phyloP scores from a whole-genome alignment of 805 yeast genomes.

The Candida nemodendra region DNA sequence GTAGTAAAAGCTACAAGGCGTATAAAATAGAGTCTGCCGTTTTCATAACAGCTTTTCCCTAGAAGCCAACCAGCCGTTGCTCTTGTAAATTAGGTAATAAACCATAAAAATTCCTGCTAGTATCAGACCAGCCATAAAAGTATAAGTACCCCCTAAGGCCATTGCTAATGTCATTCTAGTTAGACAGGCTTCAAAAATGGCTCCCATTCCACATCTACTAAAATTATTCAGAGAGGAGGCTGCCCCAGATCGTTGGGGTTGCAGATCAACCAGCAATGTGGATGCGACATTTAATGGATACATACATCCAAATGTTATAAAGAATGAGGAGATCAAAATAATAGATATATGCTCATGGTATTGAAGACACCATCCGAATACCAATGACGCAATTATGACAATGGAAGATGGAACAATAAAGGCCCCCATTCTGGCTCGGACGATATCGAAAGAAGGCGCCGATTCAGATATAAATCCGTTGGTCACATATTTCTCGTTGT shows the following conservation, averaged over 20 bases:
- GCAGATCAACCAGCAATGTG: slow-evolving; percentile 73
- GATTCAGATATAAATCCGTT: not conserved
- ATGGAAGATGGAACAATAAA: slow-evolving; percentile 40
- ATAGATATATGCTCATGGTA: slow-evolving; percentile 47
- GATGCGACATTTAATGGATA: slow-evolving; percentile 56
- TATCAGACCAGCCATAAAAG: slow-evolving; percentile 60
- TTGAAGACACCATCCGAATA: slow-evolving; percentile 75
- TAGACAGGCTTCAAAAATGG: slow-evolving; percentile 66
- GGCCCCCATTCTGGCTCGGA: slow-evolving; percentile 53
- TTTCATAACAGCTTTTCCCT: too few species aligned
- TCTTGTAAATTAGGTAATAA: slow-evolving; percentile 15
- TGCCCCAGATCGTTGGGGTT: slow-evolving; percentile 68
- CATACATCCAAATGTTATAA: slow-evolving; percentile 58
- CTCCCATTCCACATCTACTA: slow-evolving; percentile 69
- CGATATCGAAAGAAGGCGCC: slow-evolving; percentile 49
- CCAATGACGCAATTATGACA: slow-evolving; percentile 39
- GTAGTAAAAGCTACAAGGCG: too few species aligned
- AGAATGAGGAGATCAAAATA: slow-evolving; percentile 55
- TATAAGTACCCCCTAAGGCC: slow-evolving; percentile 74
- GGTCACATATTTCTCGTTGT: slow-evolving; percentile 29
- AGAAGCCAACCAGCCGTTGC: slow-evolving; percentile 17
- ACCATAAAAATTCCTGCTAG: slow-evolving; percentile 13
- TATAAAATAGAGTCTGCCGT: too few species aligned
- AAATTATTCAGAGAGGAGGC: slow-evolving; percentile 73
- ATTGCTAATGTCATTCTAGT: slow-evolving; percentile 55